Conservation (phyloP, 164 flowering plant species). For the Kingdonia uniflora region DNA sequence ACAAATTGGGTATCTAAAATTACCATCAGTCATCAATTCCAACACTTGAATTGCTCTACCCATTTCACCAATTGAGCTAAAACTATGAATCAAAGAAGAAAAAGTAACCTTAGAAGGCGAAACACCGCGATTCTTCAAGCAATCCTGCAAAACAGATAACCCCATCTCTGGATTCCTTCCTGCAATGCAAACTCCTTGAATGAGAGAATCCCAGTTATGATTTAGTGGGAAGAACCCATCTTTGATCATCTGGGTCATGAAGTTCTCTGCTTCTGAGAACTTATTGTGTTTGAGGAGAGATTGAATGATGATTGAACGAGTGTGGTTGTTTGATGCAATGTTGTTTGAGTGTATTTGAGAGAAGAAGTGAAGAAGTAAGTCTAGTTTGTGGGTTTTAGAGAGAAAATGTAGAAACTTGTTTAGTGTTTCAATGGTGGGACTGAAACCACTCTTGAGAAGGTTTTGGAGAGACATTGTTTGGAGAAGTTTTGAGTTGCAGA, state of each 20-base stretch:
- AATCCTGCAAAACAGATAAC: constrained; percentile 25
- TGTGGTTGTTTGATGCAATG: constrained; percentile 16
- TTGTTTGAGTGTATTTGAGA: constrained; percentile 37
- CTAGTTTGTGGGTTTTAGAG: constrained; percentile 18
- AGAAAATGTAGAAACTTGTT: constrained; percentile 39
- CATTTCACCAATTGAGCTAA: constrained; percentile 6
- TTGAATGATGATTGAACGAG: constrained; percentile 29
- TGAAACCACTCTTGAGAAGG: constrained; percentile 51
- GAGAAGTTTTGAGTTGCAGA: constrained; percentile 8
- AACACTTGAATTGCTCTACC: not conserved
- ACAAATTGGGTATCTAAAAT: constrained; percentile 26
- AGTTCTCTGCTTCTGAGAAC: constrained; percentile 36
- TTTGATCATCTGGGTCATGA: constrained; percentile 25
- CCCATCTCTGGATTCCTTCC: constrained; percentile 45
- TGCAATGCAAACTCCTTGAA: constrained; percentile 30
- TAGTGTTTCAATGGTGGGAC: constrained; percentile 35
- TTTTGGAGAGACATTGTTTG: constrained; percentile 26
- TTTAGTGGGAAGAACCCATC: constrained; percentile 10
- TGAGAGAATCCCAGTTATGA: constrained; percentile 39
- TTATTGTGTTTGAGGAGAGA: constrained; percentile 36
- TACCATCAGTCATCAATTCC: not conserved
- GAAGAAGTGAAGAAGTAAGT: constrained; percentile 27
- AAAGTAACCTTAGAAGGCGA: constrained; percentile 41
- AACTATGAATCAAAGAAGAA: constrained; percentile 35
- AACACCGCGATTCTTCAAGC: constrained; percentile 28